Evolutionary conservation across 2,329 filamentous ascomycete species (phyloP), one percentile per base, ranked within the genome.

Genomic region (Aspergillus quadrilineatus): DNA sequence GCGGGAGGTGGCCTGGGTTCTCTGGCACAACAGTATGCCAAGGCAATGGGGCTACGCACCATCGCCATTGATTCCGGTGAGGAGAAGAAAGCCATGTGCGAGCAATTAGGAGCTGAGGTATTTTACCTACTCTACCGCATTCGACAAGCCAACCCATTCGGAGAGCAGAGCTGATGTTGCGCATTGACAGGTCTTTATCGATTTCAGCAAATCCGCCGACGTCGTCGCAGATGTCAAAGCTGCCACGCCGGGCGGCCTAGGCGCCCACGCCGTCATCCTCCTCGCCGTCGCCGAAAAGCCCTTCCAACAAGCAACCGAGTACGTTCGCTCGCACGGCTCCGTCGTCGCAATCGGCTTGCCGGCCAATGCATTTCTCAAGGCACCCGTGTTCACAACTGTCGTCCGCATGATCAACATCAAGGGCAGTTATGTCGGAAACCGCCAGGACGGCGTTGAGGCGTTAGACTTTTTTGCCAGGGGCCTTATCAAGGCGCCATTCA

Each of bases 361-460:
- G 3, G 44, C 44, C 0, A 44, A 47, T 17, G 4, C 87, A 89
- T 30, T 82, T 86, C 82, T 96, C 60, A 84, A 82, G 65, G 90
- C 91, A 0, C 89, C 89, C 37, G 90, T 96, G 55, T 92, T 96
- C 71, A 86, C 92, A 69, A 89, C 88, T 6, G 92, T 96, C 61
- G 80, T 92, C 69, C 82, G 87, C 76, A 95, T 95, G 89, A 87
- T 96, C 77, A 86, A 76, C 65, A 96, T 97, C 79, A 89, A 89
- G 79, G 92, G 91, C 55, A 90, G 85, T 64, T 96, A 96, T 72
- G 92, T 96, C 65, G 92, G 92, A 56, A 96, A 95, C 80, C 84
- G 91, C 66, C 85, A 87, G 69, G 92, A 97, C 71, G 87, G 87
- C 1, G 84, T 87, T 53, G 92, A 96, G 79, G 92, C 92, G 5